Conservation (phyloP, 441 rosid species). For the Isatis lusitanica region DNA sequence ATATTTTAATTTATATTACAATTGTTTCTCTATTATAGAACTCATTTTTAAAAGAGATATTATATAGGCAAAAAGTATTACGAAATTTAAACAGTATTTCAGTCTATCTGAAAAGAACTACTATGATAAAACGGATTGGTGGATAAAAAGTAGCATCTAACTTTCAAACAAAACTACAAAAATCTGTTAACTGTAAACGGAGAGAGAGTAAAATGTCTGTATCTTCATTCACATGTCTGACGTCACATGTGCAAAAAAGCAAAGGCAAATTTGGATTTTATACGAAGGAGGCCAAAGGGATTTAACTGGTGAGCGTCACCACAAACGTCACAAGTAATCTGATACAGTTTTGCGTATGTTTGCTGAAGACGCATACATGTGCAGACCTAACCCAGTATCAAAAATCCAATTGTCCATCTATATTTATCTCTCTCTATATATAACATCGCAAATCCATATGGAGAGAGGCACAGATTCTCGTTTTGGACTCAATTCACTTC, state of each 20-base stretch:
- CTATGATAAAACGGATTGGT: not conserved
- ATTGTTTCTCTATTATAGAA: not conserved
- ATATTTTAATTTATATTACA: not conserved
- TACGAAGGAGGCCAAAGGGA: not conserved
- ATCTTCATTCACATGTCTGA: not conserved
- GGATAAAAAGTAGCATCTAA: not conserved
- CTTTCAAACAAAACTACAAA: not conserved
- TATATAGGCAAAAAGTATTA: no score
- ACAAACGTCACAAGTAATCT: slow-evolving; percentile 21
- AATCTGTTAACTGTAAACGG: not conserved
- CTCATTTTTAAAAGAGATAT: no score
- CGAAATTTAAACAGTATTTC: no score
- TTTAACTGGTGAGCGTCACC: slow-evolving; percentile 1
- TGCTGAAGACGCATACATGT: slow-evolving; percentile 4
- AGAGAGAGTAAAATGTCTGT: not conserved
- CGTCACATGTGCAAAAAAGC: slow-evolving; percentile 1
- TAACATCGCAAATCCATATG: not conserved
- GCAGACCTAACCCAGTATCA: not conserved
- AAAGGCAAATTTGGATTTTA: not conserved
- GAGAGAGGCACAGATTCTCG: not conserved
- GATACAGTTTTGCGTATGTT: not conserved
- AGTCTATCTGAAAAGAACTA: not conserved
- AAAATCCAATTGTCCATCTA: slow-evolving; percentile 18
- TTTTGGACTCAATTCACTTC: not conserved
- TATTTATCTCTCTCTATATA: not conserved